Conservation (phyloP, 768 basidiomycete genomes). For the Cyathus striatus region DNA sequence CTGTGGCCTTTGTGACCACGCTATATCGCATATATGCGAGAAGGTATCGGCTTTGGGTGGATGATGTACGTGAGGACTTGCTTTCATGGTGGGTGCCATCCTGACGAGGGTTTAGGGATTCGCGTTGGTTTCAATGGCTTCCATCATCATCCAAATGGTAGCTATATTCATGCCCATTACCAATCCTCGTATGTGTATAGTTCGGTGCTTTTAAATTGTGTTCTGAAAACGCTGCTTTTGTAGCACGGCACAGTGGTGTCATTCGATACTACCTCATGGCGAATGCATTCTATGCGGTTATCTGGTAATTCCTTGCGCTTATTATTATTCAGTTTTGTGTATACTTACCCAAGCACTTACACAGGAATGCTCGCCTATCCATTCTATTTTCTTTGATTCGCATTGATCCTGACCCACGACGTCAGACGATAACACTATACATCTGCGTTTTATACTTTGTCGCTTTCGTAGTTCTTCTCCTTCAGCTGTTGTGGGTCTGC, state of each 20-base stretch:
- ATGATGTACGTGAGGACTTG: conserved; percentile 23
- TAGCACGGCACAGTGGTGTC: conserved; percentile 8
- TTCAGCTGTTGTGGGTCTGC: conserved; percentile 43
- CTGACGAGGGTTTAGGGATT: conserved; percentile 14
- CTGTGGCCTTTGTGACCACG: conserved; percentile 24
- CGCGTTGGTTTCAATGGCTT: conserved; percentile 22
- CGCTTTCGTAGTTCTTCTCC: conserved; percentile 28
- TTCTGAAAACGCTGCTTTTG: neutral
- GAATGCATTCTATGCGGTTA: conserved; percentile 28
- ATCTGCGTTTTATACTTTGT: conserved; percentile 24
- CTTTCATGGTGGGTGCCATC: neutral
- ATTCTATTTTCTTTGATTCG: conserved; percentile 53
- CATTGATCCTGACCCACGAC: conserved; percentile 31
- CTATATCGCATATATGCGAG: conserved; percentile 24
- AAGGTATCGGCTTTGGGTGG: conserved; percentile 24
- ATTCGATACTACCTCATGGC: conserved; percentile 30
- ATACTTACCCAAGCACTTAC: too few species aligned
- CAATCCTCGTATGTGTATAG: too few species aligned
- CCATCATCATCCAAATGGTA: conserved; percentile 18
- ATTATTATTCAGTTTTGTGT: neutral
- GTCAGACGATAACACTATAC: conserved; percentile 17
- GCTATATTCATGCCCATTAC: conserved; percentile 21
- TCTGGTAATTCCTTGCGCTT: conserved; percentile 22
- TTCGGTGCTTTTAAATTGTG: neutral
- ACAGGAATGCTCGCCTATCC: conserved; percentile 44